Percentiles rank a stretch among this genome's conserved stretches.
These are phyloP conservation scores for Backusella parvicylindrica DNA, from an alignment of 192 early-diverging fungal species.

Conservation along the genomic window DNA sequence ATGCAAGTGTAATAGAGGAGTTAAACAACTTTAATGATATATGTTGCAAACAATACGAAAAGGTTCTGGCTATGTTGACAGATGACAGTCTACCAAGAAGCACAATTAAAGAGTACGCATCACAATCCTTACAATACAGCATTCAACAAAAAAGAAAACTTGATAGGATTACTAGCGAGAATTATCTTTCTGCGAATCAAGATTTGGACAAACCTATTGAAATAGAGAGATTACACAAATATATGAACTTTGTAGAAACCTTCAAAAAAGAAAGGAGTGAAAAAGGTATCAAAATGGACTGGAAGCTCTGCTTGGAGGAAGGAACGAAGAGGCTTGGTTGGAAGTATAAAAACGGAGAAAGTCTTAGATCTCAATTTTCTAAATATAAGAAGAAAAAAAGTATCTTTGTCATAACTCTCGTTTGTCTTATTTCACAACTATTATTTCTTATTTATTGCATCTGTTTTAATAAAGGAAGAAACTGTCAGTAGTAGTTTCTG, in stretches of 20 bases:
- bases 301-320: constrained; percentile 1
- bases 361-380: neutral
- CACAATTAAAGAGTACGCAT: neutral
- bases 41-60: neutral
- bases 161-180: neutral
- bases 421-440: neutral
- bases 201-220: neutral
- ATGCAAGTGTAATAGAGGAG: too few species aligned
- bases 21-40: neutral
- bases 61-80: constrained; percentile 3
- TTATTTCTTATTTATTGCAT: too few species aligned
- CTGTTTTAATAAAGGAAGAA: neutral
- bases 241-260: neutral
- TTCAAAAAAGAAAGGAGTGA: neutral
- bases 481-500: neutral
- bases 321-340: neutral
- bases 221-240: neutral
- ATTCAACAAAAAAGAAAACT: constrained; percentile 5
- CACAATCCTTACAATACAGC: neutral
- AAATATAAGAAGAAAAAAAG: neutral
- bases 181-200: neutral
- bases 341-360: constrained; percentile 1
- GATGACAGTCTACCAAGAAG: constrained; percentile 7
- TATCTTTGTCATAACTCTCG: neutral
- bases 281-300: neutral